phyloP scores from a whole-genome alignment of 2,329 filamentous ascomycete genomes.

The Botrytis paeoniae region DNA sequence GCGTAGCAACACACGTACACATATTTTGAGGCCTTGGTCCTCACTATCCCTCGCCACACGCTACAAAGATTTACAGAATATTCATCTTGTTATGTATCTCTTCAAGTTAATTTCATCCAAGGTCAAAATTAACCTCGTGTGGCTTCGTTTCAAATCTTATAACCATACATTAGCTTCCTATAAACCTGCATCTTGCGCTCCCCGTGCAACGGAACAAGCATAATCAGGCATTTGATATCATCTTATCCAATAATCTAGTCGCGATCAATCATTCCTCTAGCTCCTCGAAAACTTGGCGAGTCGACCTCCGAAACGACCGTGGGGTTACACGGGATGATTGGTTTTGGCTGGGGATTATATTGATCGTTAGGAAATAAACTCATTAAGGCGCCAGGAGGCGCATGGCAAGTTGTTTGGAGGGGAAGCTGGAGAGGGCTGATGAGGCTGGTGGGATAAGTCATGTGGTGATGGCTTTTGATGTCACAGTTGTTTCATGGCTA shows the following conservation, averaged over 20 bases:
- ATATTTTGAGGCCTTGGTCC: background rate
- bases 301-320: background rate
- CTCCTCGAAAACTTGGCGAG: background rate
- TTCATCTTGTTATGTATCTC: background rate
- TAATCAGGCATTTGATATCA: background rate
- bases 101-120: background rate
- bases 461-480: background rate
- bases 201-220: slow-evolving; percentile 1
- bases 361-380: background rate
- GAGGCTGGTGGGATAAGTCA: background rate
- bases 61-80: background rate
- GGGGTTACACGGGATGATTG: slow-evolving; percentile 1
- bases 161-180: background rate
- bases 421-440: background rate
- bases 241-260: background rate
- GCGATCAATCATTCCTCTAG: background rate
- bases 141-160: background rate
- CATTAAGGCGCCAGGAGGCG: background rate
- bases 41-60: background rate
- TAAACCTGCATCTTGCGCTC: background rate
- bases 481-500: background rate
- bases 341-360: background rate
- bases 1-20: slow-evolving; percentile 1
- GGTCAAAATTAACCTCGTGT: background rate
- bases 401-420: no score